Evolutionary conservation across 306 rosid species (phyloP), one percentile per base, ranked within the genome.

Genomic region (Nissolia schottii): DNA sequence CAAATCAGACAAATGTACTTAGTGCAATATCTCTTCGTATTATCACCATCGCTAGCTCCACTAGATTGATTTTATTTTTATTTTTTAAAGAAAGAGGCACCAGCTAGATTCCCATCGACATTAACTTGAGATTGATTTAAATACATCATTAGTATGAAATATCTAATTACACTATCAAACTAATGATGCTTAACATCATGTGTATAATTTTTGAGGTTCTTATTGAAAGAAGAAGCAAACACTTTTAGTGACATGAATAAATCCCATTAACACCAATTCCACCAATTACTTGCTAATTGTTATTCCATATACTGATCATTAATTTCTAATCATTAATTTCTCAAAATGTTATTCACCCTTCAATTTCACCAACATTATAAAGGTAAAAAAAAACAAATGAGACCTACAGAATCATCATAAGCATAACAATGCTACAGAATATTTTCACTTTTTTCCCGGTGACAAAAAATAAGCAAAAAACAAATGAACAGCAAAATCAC

Each of bases 11-110:
- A n/a, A n/a, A n/a, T 43, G 9, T 11, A 11, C 23, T 32, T 58
- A 35, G 49, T 77, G 57, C 70, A 61, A 67, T 34, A n/a, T 35
- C 64, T 58, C 63, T 68, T 67, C 70, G 34, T 58, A 24, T 35
- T 11, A 56, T 71, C 76, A 67, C 55, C 62, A 77, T 37, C 76
- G 12, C 6, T 37, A 71, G 12, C 6, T 45, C 57, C 81, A 77
- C 81, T 69, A 48, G 25, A n/a, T 27, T 48, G 25, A 58, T 58
- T 57, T 31, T 15, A n/a, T 8, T 0, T 2, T 37, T 37, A 8
- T 37, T 35, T 7, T 6, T 37, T 37, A 0, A 67, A 76, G 20
- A 29, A 40, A 3, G 64, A 55, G 16, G 35, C 20, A 60, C 70
- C 25, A 63, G 23, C 27, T 50, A 45, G 55, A 74, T 74, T 50